Evolutionary conservation across 164 flowering plant genomes (phyloP).

Genomic region (Liquidambar formosana): DNA sequence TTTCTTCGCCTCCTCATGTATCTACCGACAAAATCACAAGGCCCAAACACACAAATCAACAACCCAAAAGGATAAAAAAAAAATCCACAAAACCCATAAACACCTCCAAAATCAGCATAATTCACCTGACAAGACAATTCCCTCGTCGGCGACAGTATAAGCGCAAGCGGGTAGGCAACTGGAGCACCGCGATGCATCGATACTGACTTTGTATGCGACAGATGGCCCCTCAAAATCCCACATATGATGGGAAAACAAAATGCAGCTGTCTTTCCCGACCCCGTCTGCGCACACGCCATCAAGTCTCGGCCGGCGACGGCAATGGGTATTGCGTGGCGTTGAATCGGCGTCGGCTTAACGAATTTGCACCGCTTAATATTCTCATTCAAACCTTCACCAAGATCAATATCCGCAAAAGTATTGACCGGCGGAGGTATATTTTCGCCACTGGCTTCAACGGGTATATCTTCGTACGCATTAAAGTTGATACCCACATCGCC

Average conservation of each 20-base stretch:
- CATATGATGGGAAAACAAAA: slow-evolving; percentile 62
- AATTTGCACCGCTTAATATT: slow-evolving; percentile 59
- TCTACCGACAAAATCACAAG: slow-evolving; percentile 42
- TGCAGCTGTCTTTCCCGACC: slow-evolving; percentile 71
- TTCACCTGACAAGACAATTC: slow-evolving; percentile 62
- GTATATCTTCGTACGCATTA: slow-evolving; percentile 53
- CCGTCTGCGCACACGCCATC: slow-evolving; percentile 79
- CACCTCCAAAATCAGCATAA: neutral
- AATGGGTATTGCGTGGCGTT: slow-evolving; percentile 61
- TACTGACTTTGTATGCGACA: neutral
- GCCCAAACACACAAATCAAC: neutral
- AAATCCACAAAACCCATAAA: neutral
- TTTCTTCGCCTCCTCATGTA: slow-evolving; percentile 65
- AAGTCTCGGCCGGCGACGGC: slow-evolving; percentile 57
- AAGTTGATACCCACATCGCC: slow-evolving; percentile 31
- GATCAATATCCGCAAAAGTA: slow-evolving; percentile 51
- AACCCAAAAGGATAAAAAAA: neutral
- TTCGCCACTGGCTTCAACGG: slow-evolving; percentile 49
- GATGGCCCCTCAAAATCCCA: slow-evolving; percentile 38
- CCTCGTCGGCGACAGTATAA: slow-evolving; percentile 61
- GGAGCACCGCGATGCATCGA: slow-evolving; percentile 8
- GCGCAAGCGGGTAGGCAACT: slow-evolving; percentile 44
- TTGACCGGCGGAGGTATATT: slow-evolving; percentile 45
- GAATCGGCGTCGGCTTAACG: slow-evolving; percentile 65
- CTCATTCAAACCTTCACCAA: slow-evolving; percentile 39